These are phyloP conservation scores for Yarrowia sp. DNA, from an alignment of 805 yeast species.

Conservation along the genomic window DNA sequence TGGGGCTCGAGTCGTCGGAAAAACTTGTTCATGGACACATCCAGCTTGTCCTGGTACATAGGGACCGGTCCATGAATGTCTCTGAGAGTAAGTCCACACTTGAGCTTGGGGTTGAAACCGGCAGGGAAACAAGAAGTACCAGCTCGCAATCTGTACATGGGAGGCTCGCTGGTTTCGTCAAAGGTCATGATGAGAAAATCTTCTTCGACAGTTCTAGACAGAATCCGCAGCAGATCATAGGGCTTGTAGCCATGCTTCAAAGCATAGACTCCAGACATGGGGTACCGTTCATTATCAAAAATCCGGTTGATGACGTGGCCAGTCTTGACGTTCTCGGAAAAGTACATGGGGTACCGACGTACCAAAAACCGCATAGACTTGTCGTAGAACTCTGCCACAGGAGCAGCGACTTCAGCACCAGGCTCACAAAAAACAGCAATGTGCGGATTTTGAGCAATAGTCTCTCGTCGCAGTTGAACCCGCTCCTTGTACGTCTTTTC, in stretches of 20 bases:
- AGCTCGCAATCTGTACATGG: slow-evolving; percentile 50
- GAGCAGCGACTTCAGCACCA: slow-evolving; percentile 36
- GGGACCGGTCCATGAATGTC: slow-evolving; percentile 72
- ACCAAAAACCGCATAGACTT: slow-evolving; percentile 42
- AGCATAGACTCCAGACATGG: slow-evolving; percentile 20
- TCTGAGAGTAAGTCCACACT: slow-evolving; percentile 54
- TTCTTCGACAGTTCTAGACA: slow-evolving; percentile 50
- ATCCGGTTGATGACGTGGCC: slow-evolving; percentile 32
- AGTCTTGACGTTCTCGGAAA: slow-evolving; percentile 34
- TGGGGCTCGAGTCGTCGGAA: slow-evolving; percentile 54
- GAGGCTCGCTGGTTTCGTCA: slow-evolving; percentile 43
- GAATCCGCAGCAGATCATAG: slow-evolving; percentile 28
- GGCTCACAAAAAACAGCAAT: slow-evolving; percentile 40
- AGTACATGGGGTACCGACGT: slow-evolving; percentile 54
- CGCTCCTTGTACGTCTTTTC: slow-evolving; percentile 56
- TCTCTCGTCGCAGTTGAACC: slow-evolving; percentile 43
- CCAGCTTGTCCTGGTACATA: slow-evolving; percentile 53
- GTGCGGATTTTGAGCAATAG: slow-evolving; percentile 35
- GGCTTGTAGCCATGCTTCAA: slow-evolving; percentile 25
- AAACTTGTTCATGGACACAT: slow-evolving; percentile 63
- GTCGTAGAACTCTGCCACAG: slow-evolving; percentile 52
- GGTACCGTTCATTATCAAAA: slow-evolving; percentile 43
- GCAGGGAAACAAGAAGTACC: slow-evolving; percentile 63
- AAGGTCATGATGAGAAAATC: slow-evolving; percentile 56
- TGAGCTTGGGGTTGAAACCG: slow-evolving; percentile 63